Conservation (phyloP, 768 basidiomycete genomes). For the Auriscalpium orientale region DNA sequence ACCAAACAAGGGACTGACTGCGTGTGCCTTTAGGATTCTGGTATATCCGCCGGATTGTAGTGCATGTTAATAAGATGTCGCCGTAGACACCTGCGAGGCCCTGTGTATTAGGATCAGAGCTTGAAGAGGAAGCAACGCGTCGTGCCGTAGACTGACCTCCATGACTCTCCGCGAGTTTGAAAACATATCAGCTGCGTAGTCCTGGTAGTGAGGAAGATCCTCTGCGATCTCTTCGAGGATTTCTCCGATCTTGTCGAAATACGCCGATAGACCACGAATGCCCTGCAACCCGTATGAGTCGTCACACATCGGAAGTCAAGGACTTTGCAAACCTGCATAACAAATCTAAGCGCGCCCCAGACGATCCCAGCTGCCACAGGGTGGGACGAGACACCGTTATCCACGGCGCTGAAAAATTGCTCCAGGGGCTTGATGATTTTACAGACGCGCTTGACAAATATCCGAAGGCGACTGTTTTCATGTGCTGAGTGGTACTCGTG, state of each 20-base stretch:
- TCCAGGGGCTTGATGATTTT: neutral
- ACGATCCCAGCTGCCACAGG: neutral
- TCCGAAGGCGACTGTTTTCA: neutral
- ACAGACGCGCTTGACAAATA: neutral
- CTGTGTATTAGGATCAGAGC: neutral
- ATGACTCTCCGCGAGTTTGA: neutral
- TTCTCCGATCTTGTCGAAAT: conserved; percentile 1
- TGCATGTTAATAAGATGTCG: neutral
- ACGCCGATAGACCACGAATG: neutral
- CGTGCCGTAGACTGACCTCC: neutral
- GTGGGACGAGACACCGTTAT: neutral
- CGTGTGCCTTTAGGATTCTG: neutral
- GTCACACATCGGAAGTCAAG: neutral
- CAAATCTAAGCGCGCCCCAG: conserved; percentile 3
- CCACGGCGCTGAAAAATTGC: neutral
- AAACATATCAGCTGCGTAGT: conserved; percentile 1
- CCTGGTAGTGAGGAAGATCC: conserved; percentile 1
- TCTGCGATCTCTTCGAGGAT: conserved; percentile 2
- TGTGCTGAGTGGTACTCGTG: neutral
- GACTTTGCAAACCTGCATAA: neutral
- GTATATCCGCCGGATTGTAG: neutral
- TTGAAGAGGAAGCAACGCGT: neutral
- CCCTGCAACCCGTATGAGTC: neutral
- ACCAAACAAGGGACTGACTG: neutral
- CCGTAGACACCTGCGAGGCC: conserved; percentile 1